These are phyloP conservation scores for Suillus brevipes DNA, from an alignment of 768 basidiomycete genomes.

Conservation along the genomic window DNA sequence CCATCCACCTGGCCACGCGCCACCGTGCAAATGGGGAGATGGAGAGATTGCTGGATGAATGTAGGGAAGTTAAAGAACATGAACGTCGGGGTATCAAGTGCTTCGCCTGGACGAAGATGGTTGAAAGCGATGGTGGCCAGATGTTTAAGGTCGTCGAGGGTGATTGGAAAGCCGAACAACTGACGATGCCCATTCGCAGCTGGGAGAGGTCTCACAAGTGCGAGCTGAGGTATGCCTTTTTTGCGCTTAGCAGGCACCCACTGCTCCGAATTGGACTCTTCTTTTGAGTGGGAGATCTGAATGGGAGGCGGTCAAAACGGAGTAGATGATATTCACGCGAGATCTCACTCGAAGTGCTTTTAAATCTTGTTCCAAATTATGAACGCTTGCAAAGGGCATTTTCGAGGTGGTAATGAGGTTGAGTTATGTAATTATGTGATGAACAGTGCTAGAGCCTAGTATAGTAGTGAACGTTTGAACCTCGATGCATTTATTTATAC, in stretches of 20 bases:
- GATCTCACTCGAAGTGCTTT: background rate
- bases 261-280: background rate
- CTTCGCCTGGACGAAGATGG: background rate
- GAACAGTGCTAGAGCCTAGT: too few relatives aligned
- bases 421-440: too few relatives aligned
- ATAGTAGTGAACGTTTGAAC: too few relatives aligned
- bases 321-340: too few relatives aligned
- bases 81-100: background rate
- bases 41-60: conserved; percentile 3
- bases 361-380: background rate
- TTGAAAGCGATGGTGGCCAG: background rate
- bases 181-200: background rate
- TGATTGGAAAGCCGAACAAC: background rate
- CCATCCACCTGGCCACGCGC: background rate
- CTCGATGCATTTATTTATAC: too few relatives aligned
- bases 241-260: background rate
- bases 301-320: background rate
- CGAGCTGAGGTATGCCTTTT: background rate
- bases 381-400: too few relatives aligned
- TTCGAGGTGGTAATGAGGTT: too few relatives aligned
- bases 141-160: background rate
- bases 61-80: background rate
- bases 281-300: background rate
- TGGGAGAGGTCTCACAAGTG: background rate
- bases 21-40: background rate